phyloP scores from a whole-genome alignment of 768 basidiomycete species.

The button mushroom (Agaricus bisporus) region DNA sequence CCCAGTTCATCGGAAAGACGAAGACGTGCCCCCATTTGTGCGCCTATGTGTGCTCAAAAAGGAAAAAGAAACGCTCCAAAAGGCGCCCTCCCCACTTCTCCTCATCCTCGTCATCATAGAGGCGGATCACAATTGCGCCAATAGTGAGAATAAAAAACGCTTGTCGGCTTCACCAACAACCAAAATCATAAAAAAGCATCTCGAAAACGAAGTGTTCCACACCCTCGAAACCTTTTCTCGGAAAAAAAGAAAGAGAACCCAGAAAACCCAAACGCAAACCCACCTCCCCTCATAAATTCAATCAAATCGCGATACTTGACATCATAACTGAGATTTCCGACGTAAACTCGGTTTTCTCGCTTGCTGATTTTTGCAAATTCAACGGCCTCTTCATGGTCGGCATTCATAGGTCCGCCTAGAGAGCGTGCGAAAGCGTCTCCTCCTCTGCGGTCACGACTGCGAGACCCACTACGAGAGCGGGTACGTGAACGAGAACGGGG shows the following conservation, averaged over 20 bases:
- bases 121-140: not conserved
- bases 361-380: conserved; percentile 96
- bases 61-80: not conserved
- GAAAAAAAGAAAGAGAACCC: conserved; percentile 37
- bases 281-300: conserved; percentile 99
- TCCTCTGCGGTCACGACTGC: conserved; percentile 57
- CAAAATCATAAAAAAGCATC: conserved; percentile 7
- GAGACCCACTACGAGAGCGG: conserved; percentile 54
- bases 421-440: conserved; percentile 70
- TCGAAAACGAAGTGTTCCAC: conserved; percentile 12
- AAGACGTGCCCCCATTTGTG: conserved; percentile 13
- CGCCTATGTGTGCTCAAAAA: not conserved
- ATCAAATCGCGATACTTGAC: conserved; percentile 98
- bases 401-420: conserved; percentile 86
- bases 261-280: conserved; percentile 68
- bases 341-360: conserved; percentile 97
- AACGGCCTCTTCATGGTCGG: conserved; percentile 86
- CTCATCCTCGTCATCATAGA: not conserved
- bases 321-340: conserved; percentile 98
- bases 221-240: conserved; percentile 16
- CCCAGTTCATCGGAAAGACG: conserved; percentile 32
- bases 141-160: not conserved
- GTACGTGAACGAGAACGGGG: conserved; percentile 16
- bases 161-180: conserved; percentile 11
- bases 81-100: not conserved